Evolutionary conservation across 345 rosid genomes (phyloP).

Genomic region (Lepidium aucheri): DNA sequence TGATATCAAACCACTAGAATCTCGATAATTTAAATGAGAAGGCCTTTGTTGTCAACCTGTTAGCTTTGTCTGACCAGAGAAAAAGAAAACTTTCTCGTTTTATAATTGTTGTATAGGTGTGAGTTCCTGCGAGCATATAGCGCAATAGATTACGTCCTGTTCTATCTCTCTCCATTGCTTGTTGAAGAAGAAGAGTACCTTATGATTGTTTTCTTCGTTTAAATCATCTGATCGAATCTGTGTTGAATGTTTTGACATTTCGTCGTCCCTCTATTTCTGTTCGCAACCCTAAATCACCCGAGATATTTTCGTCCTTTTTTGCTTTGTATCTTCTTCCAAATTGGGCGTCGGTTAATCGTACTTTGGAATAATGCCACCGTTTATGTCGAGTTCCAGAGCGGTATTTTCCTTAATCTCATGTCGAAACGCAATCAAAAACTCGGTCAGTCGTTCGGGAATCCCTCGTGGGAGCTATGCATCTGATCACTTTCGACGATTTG

Average conservation of each 20-base stretch:
- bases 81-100: background rate
- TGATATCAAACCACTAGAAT: background rate
- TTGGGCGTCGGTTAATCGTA: constrained; percentile 2
- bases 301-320: background rate
- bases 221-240: background rate
- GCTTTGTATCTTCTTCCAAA: background rate
- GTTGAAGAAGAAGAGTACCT: constrained; percentile 7
- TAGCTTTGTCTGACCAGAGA: constrained; percentile 1
- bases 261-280: background rate
- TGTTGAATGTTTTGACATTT: background rate
- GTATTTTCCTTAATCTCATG: constrained; percentile 34
- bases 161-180: constrained; percentile 6
- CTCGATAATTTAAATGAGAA: background rate
- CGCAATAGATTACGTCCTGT: constrained; percentile 10
- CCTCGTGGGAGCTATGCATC: background rate
- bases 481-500: constrained; percentile 34
- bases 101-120: background rate
- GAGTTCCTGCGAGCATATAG: constrained; percentile 12
- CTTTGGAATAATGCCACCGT: constrained; percentile 49
- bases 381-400: constrained; percentile 40
- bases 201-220: background rate
- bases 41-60: background rate
- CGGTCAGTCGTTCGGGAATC: constrained; percentile 23
- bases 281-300: background rate
- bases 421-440: constrained; percentile 24